These are phyloP conservation scores for Hypseocharis bilobata DNA, from an alignment of 441 rosid species.

Conservation along the genomic window DNA sequence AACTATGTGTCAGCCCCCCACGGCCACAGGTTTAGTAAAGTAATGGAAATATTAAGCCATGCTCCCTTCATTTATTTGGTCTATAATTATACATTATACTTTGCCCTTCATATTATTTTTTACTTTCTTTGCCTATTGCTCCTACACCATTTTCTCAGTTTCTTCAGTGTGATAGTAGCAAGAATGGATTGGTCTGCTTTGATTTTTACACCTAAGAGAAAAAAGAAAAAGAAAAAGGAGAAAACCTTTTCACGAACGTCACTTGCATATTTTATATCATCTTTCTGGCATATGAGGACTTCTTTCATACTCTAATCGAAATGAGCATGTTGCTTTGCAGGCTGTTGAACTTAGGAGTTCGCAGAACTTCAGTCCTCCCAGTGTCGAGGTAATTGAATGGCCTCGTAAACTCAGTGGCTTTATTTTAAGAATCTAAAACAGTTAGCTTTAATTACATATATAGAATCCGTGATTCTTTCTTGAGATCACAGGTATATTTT, in stretches of 20 bases:
- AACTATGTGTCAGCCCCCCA: not conserved
- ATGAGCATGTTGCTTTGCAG: slow-evolving; percentile 35
- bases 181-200: not conserved
- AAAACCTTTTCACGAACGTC: no score
- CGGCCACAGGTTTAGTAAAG: not conserved
- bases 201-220: no score
- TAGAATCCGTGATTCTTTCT: slow-evolving; percentile 16
- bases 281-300: no score
- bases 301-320: slow-evolving; percentile 24
- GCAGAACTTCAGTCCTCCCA: slow-evolving; percentile 40
- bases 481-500: slow-evolving; percentile 23
- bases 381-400: slow-evolving; percentile 38
- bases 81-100: not conserved
- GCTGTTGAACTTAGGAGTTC: slow-evolving; percentile 73
- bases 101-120: not conserved
- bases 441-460: not conserved
- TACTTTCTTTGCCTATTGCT: not conserved
- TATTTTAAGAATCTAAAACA: not conserved
- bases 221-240: no score
- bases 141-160: no score
- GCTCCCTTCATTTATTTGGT: not conserved
- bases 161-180: no score
- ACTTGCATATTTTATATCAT: no score
- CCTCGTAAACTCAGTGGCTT: slow-evolving; percentile 11
- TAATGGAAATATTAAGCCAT: not conserved